phyloP scores from a whole-genome alignment of 2,329 filamentous ascomycete species.

The Monilinia fructicola region DNA sequence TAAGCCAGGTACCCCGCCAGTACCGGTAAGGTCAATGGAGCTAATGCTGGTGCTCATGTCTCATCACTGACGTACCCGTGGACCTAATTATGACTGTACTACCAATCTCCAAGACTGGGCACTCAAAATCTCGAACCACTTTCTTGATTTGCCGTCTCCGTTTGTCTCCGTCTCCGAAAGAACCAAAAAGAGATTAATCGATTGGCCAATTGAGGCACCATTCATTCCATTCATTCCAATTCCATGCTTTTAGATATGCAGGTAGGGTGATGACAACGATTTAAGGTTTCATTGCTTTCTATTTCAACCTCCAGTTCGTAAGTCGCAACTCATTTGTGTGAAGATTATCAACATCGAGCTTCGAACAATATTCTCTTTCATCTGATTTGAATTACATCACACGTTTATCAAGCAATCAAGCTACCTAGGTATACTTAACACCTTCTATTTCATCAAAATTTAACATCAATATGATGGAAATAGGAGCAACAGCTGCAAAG shows the following conservation, averaged over 20 bases:
- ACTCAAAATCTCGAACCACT: constrained; percentile 11
- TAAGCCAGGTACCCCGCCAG: background rate
- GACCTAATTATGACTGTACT: no score
- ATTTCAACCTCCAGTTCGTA: background rate
- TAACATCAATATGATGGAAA: constrained; percentile 36
- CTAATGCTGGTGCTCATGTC: background rate
- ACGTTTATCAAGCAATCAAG: background rate
- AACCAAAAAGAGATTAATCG: background rate
- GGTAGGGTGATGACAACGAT: no score
- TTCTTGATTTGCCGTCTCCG: background rate
- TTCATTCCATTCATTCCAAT: background rate
- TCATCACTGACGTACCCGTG: constrained; percentile 11
- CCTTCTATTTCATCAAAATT: background rate
- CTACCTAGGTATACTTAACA: background rate
- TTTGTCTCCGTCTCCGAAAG: no score
- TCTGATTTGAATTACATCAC: background rate
- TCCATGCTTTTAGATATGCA: no score
- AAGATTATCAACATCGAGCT: no score
- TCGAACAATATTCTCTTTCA: background rate
- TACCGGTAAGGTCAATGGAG: background rate
- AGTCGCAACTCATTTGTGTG: background rate
- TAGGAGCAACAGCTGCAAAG: constrained; percentile 31
- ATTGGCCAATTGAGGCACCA: background rate
- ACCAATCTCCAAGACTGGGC: no score
- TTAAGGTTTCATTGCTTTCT: background rate